A percentile compares a stretch with the other conserved stretches of the same genome.
Conservation (phyloP, 176 grass and related monocot species). For the Melocanna baccifera region DNA sequence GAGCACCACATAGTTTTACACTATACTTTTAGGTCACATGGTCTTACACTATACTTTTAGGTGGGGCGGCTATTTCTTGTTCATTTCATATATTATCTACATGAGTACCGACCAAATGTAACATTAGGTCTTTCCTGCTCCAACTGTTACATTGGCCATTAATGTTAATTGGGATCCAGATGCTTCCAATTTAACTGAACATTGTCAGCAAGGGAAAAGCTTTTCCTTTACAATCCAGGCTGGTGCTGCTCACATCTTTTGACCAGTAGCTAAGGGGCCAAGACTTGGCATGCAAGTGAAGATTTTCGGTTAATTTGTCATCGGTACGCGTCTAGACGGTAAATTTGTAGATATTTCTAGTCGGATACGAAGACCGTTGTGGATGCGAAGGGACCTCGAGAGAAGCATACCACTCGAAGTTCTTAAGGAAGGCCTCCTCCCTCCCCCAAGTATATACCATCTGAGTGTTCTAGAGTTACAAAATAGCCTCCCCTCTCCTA, state of each 20-base stretch:
- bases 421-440: no score
- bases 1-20: no score
- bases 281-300: constrained; percentile 37
- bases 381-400: no score
- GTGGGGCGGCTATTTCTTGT: neutral
- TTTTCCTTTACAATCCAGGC: neutral
- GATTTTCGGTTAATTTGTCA: no score
- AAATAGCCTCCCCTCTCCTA: no score
- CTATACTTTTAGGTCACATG: no score
- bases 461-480: no score
- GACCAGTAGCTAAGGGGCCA: constrained; percentile 5
- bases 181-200: constrained; percentile 4
- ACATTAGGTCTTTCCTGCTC: constrained; percentile 6
- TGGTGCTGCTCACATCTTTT: constrained; percentile 32
- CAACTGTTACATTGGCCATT: constrained; percentile 31
- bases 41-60: neutral
- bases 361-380: no score
- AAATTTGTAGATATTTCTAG: no score
- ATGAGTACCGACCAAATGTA: constrained; percentile 9
- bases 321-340: no score
- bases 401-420: no score
- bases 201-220: neutral
- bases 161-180: constrained; percentile 19
- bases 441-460: no score
- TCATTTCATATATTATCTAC: constrained; percentile 25